phyloP scores from a whole-genome alignment of 2,329 filamentous ascomycete species.

The Colletotrichum siamense region DNA sequence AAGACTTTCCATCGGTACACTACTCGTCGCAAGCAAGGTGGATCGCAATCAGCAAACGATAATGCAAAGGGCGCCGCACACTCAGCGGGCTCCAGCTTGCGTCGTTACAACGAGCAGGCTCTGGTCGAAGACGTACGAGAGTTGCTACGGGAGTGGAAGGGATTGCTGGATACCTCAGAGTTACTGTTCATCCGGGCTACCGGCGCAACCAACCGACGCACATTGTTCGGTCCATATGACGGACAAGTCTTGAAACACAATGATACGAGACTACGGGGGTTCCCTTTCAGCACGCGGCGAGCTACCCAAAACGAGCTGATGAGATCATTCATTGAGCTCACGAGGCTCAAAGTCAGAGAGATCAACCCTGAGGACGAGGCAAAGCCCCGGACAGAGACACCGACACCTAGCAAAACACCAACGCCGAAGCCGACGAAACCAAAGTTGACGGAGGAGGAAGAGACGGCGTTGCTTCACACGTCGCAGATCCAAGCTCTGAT shows the following conservation, averaged over 20 bases:
- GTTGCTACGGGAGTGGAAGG: constrained; percentile 84
- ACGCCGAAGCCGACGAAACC: constrained; percentile 56
- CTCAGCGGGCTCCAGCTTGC: constrained; percentile 87
- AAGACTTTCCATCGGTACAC: constrained; percentile 99
- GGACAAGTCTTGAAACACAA: constrained; percentile 81
- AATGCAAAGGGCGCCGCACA: constrained; percentile 92
- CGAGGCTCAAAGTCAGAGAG: constrained; percentile 82
- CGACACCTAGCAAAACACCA: constrained; percentile 37
- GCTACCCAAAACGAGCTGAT: constrained; percentile 95
- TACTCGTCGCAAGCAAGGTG: constrained; percentile 93
- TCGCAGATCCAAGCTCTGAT: constrained; percentile 88
- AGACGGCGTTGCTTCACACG: constrained; percentile 82
- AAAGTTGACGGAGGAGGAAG: constrained; percentile 82
- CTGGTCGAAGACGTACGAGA: constrained; percentile 86
- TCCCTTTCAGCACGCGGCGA: constrained; percentile 90
- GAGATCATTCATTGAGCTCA: constrained; percentile 93
- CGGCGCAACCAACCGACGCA: constrained; percentile 83
- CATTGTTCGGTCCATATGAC: constrained; percentile 90
- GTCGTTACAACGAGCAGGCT: constrained; percentile 93
- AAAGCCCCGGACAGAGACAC: constrained; percentile 45
- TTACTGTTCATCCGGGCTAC: constrained; percentile 90
- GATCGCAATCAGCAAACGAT: constrained; percentile 92
- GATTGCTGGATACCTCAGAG: constrained; percentile 82
- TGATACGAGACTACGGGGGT: constrained; percentile 81
- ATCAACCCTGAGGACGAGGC: constrained; percentile 70